Base-by-base conservation (phyloP, 805 yeast genomes). In the Starmerella apis region DNA sequence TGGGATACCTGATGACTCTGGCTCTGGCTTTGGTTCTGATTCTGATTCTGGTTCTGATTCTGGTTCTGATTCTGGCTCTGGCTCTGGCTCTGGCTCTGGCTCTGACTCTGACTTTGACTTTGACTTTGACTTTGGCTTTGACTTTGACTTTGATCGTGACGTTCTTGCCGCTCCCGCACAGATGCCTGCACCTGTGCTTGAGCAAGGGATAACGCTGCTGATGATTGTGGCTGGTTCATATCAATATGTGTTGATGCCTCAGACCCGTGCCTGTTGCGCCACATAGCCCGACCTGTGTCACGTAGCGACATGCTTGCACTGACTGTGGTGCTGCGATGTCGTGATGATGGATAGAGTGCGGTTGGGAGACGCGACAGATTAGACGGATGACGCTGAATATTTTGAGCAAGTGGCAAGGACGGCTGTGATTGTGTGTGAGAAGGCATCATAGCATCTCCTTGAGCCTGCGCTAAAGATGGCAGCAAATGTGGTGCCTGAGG, bases 251-350 rank as follows among this genome's bases (percentile, higher is more conserved):
- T 14, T 11, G 44, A 25, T 14, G 33, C 44, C 24, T 41, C 44
- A 4, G 44, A 41, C 7, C 25, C 44, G 18, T 41, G 44, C 10
- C 44, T 25, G 16, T 32, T 27, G 22, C 44, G 32, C 44, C 44
- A 41, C 22, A 27, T 8, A 4, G 20, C 32, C 4, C 44, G 22
- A 2, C 33, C 35, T 2, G 44, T 7, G 19, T 41, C 44, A 14
- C 44, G 22, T 16, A 41, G 32, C 44, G 44, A 41, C 9, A 35
- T 27, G 18, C 35, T 41, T 3, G 49, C 48, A 18, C 52, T 38
- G 19, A 49, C 16, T 4, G 52, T 50, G 9, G 51, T 50, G 48
- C 54, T 50, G 16, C 54, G 47, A 32, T 41, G 36, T 13, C 54
- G 38, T 14, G 46, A 14, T 10, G 38, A 23, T 19, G 51, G 11